Percentiles rank a stretch among this genome's conserved stretches.
Conservation (phyloP, 352 stramenopile genomes). For the Globisporangium apiculatum region DNA sequence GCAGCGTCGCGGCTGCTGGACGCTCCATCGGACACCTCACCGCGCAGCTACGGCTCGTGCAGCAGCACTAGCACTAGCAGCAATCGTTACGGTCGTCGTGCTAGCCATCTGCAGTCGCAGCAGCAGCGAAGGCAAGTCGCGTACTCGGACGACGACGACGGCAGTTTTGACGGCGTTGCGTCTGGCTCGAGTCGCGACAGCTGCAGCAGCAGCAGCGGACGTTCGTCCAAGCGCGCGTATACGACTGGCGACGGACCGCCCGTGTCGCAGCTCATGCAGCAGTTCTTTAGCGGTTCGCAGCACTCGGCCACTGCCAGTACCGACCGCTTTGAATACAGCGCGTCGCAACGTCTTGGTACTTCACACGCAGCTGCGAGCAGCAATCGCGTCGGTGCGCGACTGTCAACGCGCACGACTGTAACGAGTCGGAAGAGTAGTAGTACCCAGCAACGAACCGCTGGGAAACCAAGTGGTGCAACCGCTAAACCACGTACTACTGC, state of each 20-base stretch:
- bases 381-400: too few relatives aligned
- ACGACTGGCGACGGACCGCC: slow-evolving; percentile 12
- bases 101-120: not conserved
- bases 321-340: too few relatives aligned
- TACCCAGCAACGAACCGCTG: not conserved
- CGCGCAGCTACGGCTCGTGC: slow-evolving; percentile 3
- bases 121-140: not conserved
- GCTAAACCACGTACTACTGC: not conserved
- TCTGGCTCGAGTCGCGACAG: not conserved
- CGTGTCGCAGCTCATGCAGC: slow-evolving; percentile 49
- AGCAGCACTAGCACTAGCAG: too few relatives aligned
- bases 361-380: too few relatives aligned
- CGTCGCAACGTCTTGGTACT: too few relatives aligned
- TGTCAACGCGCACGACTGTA: slow-evolving; percentile 9
- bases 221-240: too few relatives aligned
- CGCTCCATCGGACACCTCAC: not conserved
- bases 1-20: slow-evolving; percentile 4
- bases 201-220: not conserved
- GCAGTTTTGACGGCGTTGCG: not conserved
- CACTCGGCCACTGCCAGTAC: not conserved
- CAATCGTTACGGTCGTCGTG: too few relatives aligned
- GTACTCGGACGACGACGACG: not conserved
- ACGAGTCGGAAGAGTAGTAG: slow-evolving; percentile 4
- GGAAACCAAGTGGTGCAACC: not conserved
- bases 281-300: slow-evolving; percentile 30